Base-by-base conservation (phyloP, 495 filamentous ascomycete genomes). In the Tuber melanosporum region DNA sequence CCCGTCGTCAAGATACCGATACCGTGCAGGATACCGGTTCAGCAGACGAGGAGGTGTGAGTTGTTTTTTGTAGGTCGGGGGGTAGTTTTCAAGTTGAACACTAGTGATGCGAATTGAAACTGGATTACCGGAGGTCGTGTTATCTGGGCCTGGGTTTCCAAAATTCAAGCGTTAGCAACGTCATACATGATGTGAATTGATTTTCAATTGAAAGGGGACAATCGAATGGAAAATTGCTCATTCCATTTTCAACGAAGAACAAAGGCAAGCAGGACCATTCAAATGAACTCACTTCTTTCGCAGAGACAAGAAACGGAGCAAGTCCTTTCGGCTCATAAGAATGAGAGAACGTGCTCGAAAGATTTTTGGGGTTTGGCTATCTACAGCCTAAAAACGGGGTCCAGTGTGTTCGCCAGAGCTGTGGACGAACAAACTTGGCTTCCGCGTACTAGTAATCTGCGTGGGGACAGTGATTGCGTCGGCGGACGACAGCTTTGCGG, bases 261-360 rank as follows among this genome's bases (percentile, higher is more conserved):
- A 66, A 32, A 15, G 57, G 57, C n/a, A 66, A n/a, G 26, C 12
- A 66, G 26, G 26, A 12, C 14, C 10, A 32, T 45, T 52, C 66
- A 73, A 43, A 32, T 62, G 47, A 80, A 87, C 92, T 85, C 86
- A 98, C 94, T 97, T 97, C 84, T 93, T 93, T 83, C 94, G 95
- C 88, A 96, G 96, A 78, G 93, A 97, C 79, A 98, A 89, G 87
- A 97, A 94, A 87, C 93, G 93, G 83, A 98, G 89, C 81, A 97
- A 91, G 85, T 97, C 94, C 87, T 90, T 91, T 85, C 90, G 91
- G 91, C 89, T 95, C 95, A 97, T 98, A 89, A 89, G 90, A 86
- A 84, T 82, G 82, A 78, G 78, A 82, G 76, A 78, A 57, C 73
- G 84, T 83, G 79, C 77, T 79, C 73, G 71, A 47, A 80, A 71